Evolutionary conservation across 2,329 filamentous ascomycete species (phyloP), one percentile per base, ranked within the genome.

Genomic region (Monosporascus sp.): DNA sequence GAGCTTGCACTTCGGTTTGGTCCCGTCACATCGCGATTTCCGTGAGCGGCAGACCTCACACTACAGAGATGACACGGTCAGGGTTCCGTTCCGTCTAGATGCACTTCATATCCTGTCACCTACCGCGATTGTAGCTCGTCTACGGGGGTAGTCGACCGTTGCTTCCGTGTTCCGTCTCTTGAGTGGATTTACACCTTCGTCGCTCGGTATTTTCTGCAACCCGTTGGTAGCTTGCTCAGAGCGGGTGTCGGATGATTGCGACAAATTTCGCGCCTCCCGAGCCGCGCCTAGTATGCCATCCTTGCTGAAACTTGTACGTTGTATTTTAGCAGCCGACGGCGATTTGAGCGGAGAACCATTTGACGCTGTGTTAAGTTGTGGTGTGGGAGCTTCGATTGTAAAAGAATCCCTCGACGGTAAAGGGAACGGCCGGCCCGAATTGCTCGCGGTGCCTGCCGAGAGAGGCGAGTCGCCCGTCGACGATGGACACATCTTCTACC

Each of bases 11-110:
- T 91, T 93, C 45, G 89, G 89, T 61, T 89, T 85, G 9, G 81
- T 87, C 51, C 88, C 88, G 68, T 91, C 88, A 69, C 88, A 91
- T 57, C 88, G 81, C 55, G 87, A 91, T 67, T 92, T 92, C 61
- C 88, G 80, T 37, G 88, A 89, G 18, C 88, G 86, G 66, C 88
- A 91, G 54, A 91, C 88, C 67, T 92, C 88, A 70, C 88, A 92
- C 87, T 91, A 63, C 52, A 43, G 9, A 59, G 41, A 50, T 49
- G 57, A 57, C 18, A 57, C 51, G 41, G 52, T 55, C 52, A 59
- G 47, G 46, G 53, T 52, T 41, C 51, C 47, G 54, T 47, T 50
- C 55, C 53, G 26, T 50, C 48, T 37, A 52, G 43, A 28, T 46
- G 43, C 48, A 18, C 48, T 56, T 52, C 38, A 49, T 55, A 31